phyloP scores from a whole-genome alignment of 1,139 yeast species.

The Geotrichum bryndzae region DNA sequence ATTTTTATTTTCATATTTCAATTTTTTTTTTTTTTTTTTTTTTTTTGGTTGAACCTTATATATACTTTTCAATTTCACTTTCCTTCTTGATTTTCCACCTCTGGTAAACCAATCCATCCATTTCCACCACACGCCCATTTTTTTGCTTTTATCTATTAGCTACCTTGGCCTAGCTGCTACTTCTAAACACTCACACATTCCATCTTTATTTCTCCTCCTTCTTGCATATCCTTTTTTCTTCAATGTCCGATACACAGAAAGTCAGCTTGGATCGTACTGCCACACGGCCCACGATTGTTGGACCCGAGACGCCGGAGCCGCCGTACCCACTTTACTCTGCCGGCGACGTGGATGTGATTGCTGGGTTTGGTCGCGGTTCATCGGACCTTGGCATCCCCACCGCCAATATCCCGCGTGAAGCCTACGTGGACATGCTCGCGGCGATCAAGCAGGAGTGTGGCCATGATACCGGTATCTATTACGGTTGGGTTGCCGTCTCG shows the following conservation, averaged over 20 bases:
- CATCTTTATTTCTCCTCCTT: not conserved
- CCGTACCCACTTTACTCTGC: constrained; percentile 64
- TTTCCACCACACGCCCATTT: too few species aligned
- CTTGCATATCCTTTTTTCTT: not conserved
- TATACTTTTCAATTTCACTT: not conserved
- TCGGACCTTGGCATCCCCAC: constrained; percentile 92
- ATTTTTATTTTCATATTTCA: not conserved
- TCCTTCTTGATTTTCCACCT: not conserved
- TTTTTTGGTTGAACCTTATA: not conserved
- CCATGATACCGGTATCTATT: constrained; percentile 79
- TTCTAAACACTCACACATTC: too few species aligned
- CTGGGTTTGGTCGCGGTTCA: constrained; percentile 96
- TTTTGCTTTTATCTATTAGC: not conserved
- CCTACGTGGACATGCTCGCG: constrained; percentile 41
- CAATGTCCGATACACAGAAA: not conserved
- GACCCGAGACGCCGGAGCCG: constrained; percentile 45
- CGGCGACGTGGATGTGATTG: constrained; percentile 47
- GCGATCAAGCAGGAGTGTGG: constrained; percentile 28
- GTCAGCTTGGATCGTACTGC: constrained; percentile 5
- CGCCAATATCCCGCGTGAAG: constrained; percentile 73
- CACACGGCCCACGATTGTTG: constrained; percentile 31
- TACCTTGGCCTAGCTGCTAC: not conserved
- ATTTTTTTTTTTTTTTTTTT: not conserved
- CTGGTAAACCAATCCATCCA: not conserved
- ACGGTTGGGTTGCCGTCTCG: constrained; percentile 62